A percentile compares a stretch with the other conserved stretches of the same genome.
phyloP scores from a whole-genome alignment of 2,329 filamentous ascomycete genomes.

The Aspergillus piperis region DNA sequence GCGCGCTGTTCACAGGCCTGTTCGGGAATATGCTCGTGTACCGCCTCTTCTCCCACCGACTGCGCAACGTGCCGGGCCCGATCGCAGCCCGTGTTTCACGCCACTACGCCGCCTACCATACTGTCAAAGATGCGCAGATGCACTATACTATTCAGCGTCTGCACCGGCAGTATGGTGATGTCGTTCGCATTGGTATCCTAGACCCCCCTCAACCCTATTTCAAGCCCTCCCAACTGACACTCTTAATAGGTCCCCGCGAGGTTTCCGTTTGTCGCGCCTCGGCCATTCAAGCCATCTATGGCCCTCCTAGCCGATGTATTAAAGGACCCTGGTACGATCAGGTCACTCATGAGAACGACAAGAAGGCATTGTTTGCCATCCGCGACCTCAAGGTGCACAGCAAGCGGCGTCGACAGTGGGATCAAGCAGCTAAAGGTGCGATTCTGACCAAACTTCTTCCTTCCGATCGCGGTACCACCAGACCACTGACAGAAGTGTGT shows the following conservation, averaged over 20 bases:
- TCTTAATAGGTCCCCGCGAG: conserved; percentile 18
- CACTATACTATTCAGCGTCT: conserved; percentile 32
- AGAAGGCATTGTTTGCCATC: not conserved
- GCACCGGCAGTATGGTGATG: conserved; percentile 38
- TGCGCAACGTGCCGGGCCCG: conserved; percentile 21
- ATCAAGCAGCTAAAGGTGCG: not conserved
- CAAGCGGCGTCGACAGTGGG: conserved; percentile 11
- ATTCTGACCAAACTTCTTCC: not conserved
- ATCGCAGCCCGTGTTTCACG: conserved; percentile 23
- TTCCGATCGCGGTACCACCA: not conserved
- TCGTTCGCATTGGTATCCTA: conserved; percentile 33
- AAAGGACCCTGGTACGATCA: conserved; percentile 21
- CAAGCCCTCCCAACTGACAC: not conserved
- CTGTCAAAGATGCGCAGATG: conserved; percentile 31
- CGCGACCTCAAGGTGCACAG: conserved; percentile 16
- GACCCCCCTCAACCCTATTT: not conserved
- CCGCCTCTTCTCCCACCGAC: conserved; percentile 23
- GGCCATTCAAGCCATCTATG: conserved; percentile 15
- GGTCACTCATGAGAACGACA: conserved; percentile 11
- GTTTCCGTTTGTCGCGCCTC: conserved; percentile 22
- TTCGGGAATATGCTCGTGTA: conserved; percentile 13
- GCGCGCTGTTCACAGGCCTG: not conserved
- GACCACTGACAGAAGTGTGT: not conserved
- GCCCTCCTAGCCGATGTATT: conserved; percentile 14
- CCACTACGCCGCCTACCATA: conserved; percentile 27